These are phyloP conservation scores for Tolypocladium amazonense DNA, from an alignment of 2,329 filamentous ascomycete species.

Conservation along the genomic window DNA sequence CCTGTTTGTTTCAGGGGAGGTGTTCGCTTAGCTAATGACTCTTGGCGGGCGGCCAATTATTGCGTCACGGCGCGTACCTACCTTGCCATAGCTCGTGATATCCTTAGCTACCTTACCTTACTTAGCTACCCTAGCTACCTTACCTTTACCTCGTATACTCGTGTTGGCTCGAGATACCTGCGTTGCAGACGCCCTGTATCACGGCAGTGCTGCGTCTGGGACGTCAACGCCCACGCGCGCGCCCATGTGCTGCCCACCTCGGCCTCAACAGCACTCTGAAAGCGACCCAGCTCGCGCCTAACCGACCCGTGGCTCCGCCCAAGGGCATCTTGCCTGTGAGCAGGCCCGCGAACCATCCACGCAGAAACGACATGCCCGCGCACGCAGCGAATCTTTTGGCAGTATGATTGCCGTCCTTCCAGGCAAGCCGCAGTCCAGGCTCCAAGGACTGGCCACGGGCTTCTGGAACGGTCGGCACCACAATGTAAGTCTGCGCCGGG, in stretches of 20 bases:
- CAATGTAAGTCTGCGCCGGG: conserved; percentile 42
- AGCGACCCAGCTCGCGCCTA: background rate
- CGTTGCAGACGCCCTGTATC: background rate
- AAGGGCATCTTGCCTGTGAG: background rate
- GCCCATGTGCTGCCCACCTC: background rate
- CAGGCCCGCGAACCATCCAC: background rate
- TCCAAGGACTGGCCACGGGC: conserved; percentile 66
- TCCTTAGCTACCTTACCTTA: too few species aligned
- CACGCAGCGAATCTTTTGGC: background rate
- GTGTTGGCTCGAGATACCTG: background rate
- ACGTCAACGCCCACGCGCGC: background rate
- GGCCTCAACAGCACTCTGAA: background rate
- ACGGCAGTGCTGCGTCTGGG: background rate
- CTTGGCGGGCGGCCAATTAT: background rate
- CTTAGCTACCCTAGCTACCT: background rate
- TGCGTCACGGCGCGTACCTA: background rate
- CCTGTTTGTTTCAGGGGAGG: too few species aligned
- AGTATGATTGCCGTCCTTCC: conserved; percentile 72
- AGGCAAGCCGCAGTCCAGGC: conserved; percentile 65
- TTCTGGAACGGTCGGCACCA: conserved; percentile 63
- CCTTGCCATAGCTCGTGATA: too few species aligned
- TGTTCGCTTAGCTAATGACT: background rate
- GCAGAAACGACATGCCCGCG: background rate
- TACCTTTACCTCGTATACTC: background rate
- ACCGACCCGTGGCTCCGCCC: background rate